Base-by-base conservation (phyloP, 306 rosid species). In the Corylus heterophylla region DNA sequence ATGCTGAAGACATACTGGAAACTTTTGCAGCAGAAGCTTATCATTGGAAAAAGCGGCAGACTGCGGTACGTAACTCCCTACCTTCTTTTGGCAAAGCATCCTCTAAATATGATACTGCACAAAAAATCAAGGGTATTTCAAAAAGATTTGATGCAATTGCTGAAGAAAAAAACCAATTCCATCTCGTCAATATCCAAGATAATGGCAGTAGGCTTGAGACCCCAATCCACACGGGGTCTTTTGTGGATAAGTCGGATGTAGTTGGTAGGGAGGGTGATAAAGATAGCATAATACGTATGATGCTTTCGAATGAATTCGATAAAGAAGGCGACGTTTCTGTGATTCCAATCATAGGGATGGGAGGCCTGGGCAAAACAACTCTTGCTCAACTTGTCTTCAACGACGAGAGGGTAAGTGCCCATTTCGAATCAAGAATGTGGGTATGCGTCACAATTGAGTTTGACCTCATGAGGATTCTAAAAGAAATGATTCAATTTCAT, bases 301-400 rank as follows among this genome's bases (percentile, higher is more conserved):
- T 52, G 56, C 56, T 52, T 13, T 16, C 56, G 5, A 16, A 52
- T 13, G 20, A 14, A 16, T 52, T 14, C 56, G 56, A 52, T 4
- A 52, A 17, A 52, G 56, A 52, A 52, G 56, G 5, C n/a, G 39
- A 29, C 72, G 12, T 67, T 12, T 67, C 72, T 67, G 72, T 39
- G 10, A 67, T 67, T 20, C 50, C 71, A 12, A 67, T 67, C 44
- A 44, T 67, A 31, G 84, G 80, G 61, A 75, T 81, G 14, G 84
- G 84, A 18, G 84, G 84, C 5, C 50, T 81, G 54, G 84, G 84
- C 45, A 81, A 81, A 71, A 81, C 80, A 7, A 31, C 76, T 47
- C 80, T 81, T 56, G 80, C 79, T 20, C 71, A 67, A 39, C 8
- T 35, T 8, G 71, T 29, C 48, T 67, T 67, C 39, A 67, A 67